phyloP scores from a whole-genome alignment of 2,329 filamentous ascomycete species.

The Claviceps sorghi region DNA sequence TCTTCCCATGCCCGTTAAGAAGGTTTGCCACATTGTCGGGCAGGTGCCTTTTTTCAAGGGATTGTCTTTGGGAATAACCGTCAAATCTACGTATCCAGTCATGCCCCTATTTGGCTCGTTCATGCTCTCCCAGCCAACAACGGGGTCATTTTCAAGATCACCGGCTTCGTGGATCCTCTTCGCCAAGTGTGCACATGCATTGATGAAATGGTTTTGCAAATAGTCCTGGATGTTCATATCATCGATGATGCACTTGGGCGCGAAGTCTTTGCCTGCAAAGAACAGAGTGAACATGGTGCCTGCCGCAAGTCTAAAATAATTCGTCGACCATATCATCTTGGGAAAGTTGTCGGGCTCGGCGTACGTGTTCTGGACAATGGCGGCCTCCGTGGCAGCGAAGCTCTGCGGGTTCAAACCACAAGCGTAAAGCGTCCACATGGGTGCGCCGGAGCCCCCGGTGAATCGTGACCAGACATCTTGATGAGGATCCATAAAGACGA shows the following conservation, averaged over 20 bases:
- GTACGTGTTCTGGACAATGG: conserved; percentile 89
- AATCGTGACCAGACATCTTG: conserved; percentile 98
- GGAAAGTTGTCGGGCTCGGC: conserved; percentile 73
- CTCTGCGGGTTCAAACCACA: conserved; percentile 76
- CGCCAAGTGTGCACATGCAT: conserved; percentile 67
- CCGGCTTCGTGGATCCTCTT: conserved; percentile 77
- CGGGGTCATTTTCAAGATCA: conserved; percentile 69
- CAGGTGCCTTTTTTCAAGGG: conserved; percentile 85
- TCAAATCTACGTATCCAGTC: conserved; percentile 69
- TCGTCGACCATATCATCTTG: conserved; percentile 99
- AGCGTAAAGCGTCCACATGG: conserved; percentile 95
- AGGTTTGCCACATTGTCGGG: conserved; percentile 86
- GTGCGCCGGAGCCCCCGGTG: conserved; percentile 85
- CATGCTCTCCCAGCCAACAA: conserved; percentile 91
- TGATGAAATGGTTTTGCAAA: conserved; percentile 72
- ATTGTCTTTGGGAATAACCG: conserved; percentile 69
- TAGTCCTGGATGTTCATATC: conserved; percentile 95
- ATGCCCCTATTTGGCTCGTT: conserved; percentile 91
- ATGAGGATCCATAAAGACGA: conserved; percentile 96
- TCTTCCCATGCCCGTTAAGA: conserved; percentile 79
- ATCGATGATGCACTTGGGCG: conserved; percentile 89
- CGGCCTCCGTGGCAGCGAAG: conserved; percentile 77
- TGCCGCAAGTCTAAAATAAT: conserved; percentile 75
- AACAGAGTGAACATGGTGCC: conserved; percentile 91
- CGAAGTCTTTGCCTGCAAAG: conserved; percentile 80